phyloP scores from a whole-genome alignment of 768 basidiomycete species.

The Xerocomellus amylosporus region DNA sequence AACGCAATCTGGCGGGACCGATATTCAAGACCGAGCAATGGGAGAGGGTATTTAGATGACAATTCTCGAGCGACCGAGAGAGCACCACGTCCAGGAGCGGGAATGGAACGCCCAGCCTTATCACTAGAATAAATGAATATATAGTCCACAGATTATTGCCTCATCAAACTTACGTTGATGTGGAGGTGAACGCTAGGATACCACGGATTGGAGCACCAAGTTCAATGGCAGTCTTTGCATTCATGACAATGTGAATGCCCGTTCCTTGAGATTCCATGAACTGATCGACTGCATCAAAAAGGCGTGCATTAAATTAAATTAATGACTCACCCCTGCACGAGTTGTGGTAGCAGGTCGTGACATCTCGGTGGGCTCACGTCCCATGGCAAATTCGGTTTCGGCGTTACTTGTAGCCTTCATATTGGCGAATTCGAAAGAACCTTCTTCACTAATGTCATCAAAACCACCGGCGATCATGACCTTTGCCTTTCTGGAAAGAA shows the following conservation, averaged over 20 bases:
- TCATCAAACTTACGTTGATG: conserved; percentile 72
- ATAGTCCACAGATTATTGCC: background rate
- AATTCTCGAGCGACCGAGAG: conserved; percentile 87
- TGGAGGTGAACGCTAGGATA: conserved; percentile 93
- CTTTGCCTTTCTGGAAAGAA: conserved; percentile 94
- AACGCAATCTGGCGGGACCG: conserved; percentile 92
- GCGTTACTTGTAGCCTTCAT: conserved; percentile 99
- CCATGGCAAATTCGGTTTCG: conserved; percentile 97
- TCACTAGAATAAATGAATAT: conserved; percentile 52
- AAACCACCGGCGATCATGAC: conserved; percentile 99
- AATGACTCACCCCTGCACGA: conserved; percentile 75
- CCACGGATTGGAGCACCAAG: conserved; percentile 93
- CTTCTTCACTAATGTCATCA: conserved; percentile 97
- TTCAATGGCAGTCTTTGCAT: conserved; percentile 90
- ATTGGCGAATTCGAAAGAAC: conserved; percentile 98
- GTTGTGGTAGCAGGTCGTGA: conserved; percentile 96
- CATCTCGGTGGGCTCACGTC: conserved; percentile 98
- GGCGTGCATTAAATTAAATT: background rate
- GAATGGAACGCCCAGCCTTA: conserved; percentile 97
- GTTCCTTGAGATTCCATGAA: conserved; percentile 98
- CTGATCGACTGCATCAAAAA: conserved; percentile 31
- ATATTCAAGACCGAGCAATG: conserved; percentile 81
- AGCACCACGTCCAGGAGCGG: conserved; percentile 93
- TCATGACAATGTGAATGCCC: conserved; percentile 97
- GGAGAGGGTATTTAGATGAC: conserved; percentile 71